These are phyloP conservation scores for Protomyces inouyei DNA, from an alignment of 1,139 yeast species.

Conservation along the genomic window DNA sequence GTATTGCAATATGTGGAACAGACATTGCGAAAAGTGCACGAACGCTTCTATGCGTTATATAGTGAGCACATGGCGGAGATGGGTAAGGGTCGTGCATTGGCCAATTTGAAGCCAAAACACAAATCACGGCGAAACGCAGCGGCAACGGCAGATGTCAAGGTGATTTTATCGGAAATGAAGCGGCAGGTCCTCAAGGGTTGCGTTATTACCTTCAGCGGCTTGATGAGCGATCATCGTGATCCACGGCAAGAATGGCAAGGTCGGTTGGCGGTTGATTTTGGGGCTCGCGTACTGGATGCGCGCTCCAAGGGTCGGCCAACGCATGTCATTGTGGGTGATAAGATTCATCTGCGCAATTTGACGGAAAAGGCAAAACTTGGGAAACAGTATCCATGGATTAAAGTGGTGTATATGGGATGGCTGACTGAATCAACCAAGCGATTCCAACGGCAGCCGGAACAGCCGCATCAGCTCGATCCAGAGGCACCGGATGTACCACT, in stretches of 20 bases:
- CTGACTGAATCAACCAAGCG: slow-evolving; percentile 73
- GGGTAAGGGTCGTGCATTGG: slow-evolving; percentile 29
- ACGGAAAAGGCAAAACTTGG: slow-evolving; percentile 63
- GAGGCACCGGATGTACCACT: slow-evolving; percentile 14
- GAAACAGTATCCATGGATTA: slow-evolving; percentile 45
- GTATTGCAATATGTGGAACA: slow-evolving; percentile 63
- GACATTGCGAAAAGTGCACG: slow-evolving; percentile 61
- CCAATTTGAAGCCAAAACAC: slow-evolving; percentile 1
- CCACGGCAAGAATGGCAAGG: slow-evolving; percentile 68
- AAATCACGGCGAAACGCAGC: background rate
- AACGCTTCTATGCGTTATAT: slow-evolving; percentile 55
- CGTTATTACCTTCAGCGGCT: slow-evolving; percentile 75
- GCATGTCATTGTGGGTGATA: slow-evolving; percentile 73
- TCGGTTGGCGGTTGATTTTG: slow-evolving; percentile 87
- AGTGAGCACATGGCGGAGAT: slow-evolving; percentile 32
- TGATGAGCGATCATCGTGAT: slow-evolving; percentile 71
- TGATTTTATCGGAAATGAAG: slow-evolving; percentile 70
- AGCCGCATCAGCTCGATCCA: slow-evolving; percentile 42
- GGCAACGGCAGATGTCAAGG: slow-evolving; percentile 43
- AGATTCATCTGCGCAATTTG: slow-evolving; percentile 52
- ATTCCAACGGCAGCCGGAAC: slow-evolving; percentile 70
- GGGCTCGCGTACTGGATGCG: slow-evolving; percentile 67
- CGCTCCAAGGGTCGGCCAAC: slow-evolving; percentile 74
- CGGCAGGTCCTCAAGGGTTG: slow-evolving; percentile 60
- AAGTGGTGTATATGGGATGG: slow-evolving; percentile 92